phyloP scores from a whole-genome alignment of 1,284 basidiomycete genomes.

The Naganishia cerealis region DNA sequence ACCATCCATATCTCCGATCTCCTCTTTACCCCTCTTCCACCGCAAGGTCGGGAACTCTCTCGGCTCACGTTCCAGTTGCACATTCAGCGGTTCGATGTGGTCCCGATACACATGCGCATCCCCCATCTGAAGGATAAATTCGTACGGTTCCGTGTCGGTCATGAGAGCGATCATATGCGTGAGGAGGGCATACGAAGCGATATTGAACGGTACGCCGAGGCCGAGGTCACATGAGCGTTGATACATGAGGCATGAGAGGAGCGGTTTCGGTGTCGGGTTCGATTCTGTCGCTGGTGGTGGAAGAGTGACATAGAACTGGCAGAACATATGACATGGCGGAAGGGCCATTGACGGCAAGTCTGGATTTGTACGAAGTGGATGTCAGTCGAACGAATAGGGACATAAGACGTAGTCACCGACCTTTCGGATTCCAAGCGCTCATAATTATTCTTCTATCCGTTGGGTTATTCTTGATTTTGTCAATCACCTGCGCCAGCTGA shows the following conservation, averaged over 20 bases:
- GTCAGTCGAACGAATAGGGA: not conserved
- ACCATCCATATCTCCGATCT: conserved; percentile 69
- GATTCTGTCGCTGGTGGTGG: conserved; percentile 56
- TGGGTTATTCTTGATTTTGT: conserved; percentile 88
- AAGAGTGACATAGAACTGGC: conserved; percentile 95
- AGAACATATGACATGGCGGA: conserved; percentile 97
- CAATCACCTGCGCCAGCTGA: conserved; percentile 82
- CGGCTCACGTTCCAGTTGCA: conserved; percentile 77
- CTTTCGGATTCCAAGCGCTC: conserved; percentile 95
- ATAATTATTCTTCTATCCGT: conserved; percentile 94
- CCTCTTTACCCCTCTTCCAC: conserved; percentile 65
- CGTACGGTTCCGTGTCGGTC: conserved; percentile 79
- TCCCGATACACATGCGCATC: conserved; percentile 96
- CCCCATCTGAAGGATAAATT: conserved; percentile 88
- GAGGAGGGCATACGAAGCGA: conserved; percentile 92
- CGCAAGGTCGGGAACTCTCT: conserved; percentile 77
- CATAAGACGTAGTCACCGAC: conserved; percentile 56
- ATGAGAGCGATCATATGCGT: conserved; percentile 95
- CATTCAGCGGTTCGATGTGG: conserved; percentile 80
- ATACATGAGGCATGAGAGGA: conserved; percentile 93
- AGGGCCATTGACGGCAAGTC: conserved; percentile 92
- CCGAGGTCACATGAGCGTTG: conserved; percentile 96
- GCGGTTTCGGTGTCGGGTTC: conserved; percentile 59
- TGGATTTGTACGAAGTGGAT: conserved; percentile 45
- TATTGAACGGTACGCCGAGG: conserved; percentile 97